These are phyloP conservation scores for Aspergillus fumigatus DNA, from an alignment of 2,329 filamentous ascomycete species.

Conservation along the genomic window DNA sequence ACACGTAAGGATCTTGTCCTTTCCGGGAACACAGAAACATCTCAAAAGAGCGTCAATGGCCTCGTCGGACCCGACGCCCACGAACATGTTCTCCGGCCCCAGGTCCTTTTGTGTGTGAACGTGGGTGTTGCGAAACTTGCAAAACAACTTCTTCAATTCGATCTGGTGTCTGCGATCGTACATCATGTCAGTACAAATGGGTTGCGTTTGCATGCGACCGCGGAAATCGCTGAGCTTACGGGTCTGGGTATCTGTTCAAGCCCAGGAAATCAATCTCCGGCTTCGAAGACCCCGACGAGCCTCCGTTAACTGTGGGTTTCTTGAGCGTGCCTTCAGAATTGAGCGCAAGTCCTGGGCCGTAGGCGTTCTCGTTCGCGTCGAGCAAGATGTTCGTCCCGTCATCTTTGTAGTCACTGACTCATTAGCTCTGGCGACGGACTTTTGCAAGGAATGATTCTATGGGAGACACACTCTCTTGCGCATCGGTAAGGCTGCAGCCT, in stretches of 20 bases:
- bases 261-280: slow-evolving; percentile 70
- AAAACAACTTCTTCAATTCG: slow-evolving; percentile 80
- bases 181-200: not conserved
- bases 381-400: slow-evolving; percentile 93
- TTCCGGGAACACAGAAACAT: slow-evolving; percentile 83
- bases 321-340: slow-evolving; percentile 46
- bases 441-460: slow-evolving; percentile 5
- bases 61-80: slow-evolving; percentile 94
- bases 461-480: slow-evolving; percentile 65
- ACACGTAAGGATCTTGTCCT: slow-evolving; percentile 88
- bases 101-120: slow-evolving; percentile 70
- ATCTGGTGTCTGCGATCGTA: slow-evolving; percentile 62
- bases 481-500: slow-evolving; percentile 74
- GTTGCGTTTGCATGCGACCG: not conserved
- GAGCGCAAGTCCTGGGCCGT: slow-evolving; percentile 70
- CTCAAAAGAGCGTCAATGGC: slow-evolving; percentile 91
- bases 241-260: slow-evolving; percentile 92
- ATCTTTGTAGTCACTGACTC: slow-evolving; percentile 89
- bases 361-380: slow-evolving; percentile 97
- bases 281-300: slow-evolving; percentile 38
- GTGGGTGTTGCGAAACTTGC: slow-evolving; percentile 77
- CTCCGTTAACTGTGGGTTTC: slow-evolving; percentile 37
- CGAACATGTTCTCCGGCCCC: slow-evolving; percentile 79
- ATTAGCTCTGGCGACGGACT: slow-evolving; percentile 18
- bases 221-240: slow-evolving; percentile 37